Evolutionary conservation across 805 yeast genomes (phyloP), one percentile per base, ranked within the genome.

Genomic region (Candida ulmi): DNA sequence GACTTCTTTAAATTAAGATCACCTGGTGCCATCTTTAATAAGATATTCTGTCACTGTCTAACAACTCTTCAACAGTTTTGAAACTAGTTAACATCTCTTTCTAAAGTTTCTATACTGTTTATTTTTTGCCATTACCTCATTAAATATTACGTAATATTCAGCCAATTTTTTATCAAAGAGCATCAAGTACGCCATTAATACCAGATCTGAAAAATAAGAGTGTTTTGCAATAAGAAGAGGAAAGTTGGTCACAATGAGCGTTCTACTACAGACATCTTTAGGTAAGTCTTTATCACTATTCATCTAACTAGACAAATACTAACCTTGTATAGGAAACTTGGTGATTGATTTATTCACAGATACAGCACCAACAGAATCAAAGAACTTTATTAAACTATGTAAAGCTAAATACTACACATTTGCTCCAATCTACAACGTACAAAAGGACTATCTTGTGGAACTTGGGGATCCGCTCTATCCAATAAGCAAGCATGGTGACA

Each of bases 1-100:
- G 98, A 91, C 59, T 91, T 91, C 65, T 91, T 84, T 40, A 90
- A 62, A 58, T 91, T 91, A 46, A 91, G 70, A 60, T 90, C 96
- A 5, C 88, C 86, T 1, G 88, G 85, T 58, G 70, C 72, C 73
- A 68, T 69, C 12, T 26, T 26, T 8, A 26, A 23, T 23, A 8
- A 8, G 25, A 23, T 23, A 8, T 12, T n/a, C n/a, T n/a, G n/a
- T n/a, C n/a, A n/a, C n/a, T n/a, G n/a, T n/a, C n/a, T n/a, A n/a
- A n/a, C n/a, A n/a, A n/a, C n/a, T n/a, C n/a, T n/a, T n/a, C n/a
- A n/a, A n/a, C n/a, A n/a, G n/a, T n/a, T n/a, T n/a, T n/a, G n/a
- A n/a, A n/a, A n/a, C n/a, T n/a, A n/a, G n/a, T n/a, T n/a, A n/a
- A n/a, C n/a, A n/a, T n/a, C n/a, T n/a, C n/a, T n/a, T n/a, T n/a